phyloP scores from a whole-genome alignment of 768 basidiomycete species.

The Tylopilus sp. region DNA sequence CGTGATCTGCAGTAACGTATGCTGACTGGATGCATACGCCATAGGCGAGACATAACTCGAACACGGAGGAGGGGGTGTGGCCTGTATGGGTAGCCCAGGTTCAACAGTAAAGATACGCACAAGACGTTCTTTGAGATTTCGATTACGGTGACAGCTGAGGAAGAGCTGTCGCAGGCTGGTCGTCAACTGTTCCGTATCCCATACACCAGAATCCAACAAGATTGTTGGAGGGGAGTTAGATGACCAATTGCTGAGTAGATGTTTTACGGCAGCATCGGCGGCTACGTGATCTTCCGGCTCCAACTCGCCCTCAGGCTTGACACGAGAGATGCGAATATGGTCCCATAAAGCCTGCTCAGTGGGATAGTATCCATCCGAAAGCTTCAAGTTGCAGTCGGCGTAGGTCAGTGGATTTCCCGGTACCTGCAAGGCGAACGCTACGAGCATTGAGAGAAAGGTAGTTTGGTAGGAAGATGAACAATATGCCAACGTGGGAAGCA shows the following conservation, averaged over 20 bases:
- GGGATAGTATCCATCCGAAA: slow-evolving; percentile 12
- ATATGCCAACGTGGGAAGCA: neutral
- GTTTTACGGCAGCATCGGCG: neutral
- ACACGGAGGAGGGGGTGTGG: too few relatives aligned
- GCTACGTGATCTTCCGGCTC: too few relatives aligned
- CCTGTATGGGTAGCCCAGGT: neutral
- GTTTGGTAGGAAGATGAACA: neutral
- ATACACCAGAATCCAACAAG: neutral
- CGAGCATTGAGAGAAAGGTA: neutral
- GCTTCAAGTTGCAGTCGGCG: slow-evolving; percentile 1
- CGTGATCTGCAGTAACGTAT: neutral
- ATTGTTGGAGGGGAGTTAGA: neutral
- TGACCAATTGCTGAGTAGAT: slow-evolving; percentile 12
- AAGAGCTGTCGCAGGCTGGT: slow-evolving; percentile 3
- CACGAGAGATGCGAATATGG: neutral
- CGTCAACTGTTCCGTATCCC: neutral
- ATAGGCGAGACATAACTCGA: neutral
- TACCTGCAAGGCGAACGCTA: neutral
- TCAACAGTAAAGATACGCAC: neutral
- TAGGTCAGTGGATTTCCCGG: neutral
- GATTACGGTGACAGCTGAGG: slow-evolving; percentile 12
- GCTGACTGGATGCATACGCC: neutral
- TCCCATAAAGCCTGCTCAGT: neutral
- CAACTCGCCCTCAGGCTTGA: too few relatives aligned
- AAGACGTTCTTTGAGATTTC: slow-evolving; percentile 1